Conservation (phyloP, 176 grass and related monocot species). For the Phoenix dactylifera region DNA sequence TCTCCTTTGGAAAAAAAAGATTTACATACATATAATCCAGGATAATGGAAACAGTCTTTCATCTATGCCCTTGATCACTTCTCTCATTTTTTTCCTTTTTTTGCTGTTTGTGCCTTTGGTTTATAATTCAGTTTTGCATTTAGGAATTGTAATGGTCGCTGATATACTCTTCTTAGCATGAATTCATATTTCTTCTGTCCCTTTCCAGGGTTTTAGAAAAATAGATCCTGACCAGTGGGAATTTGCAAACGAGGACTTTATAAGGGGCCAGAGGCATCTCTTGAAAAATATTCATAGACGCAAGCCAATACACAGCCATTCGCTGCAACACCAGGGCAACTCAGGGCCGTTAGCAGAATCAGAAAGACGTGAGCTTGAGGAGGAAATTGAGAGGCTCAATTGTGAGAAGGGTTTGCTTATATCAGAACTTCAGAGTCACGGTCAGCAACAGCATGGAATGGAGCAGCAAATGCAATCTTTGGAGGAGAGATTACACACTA, state of each 20-base stretch:
- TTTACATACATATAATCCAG: no score
- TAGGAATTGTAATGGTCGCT: background rate
- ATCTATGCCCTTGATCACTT: no score
- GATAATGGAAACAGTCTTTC: no score
- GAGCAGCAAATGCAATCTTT: constrained; percentile 76
- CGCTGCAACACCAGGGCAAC: constrained; percentile 35
- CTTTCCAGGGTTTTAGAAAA: constrained; percentile 71
- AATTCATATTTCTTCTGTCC: background rate
- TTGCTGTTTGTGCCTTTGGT: no score
- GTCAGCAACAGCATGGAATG: constrained; percentile 39
- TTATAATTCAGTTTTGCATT: no score
- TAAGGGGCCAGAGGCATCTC: constrained; percentile 43
- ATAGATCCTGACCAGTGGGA: constrained; percentile 89
- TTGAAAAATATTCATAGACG: constrained; percentile 82
- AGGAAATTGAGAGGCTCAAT: constrained; percentile 69
- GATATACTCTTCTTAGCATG: constrained; percentile 3
- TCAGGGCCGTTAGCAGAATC: constrained; percentile 34
- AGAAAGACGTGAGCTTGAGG: constrained; percentile 62
- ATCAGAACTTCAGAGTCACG: constrained; percentile 52
- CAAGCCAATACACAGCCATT: constrained; percentile 92
- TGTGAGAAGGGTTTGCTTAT: constrained; percentile 40
- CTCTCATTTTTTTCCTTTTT: no score
- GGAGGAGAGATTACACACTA: constrained; percentile 55
- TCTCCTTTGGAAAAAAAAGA: no score
- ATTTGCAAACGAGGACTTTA: constrained; percentile 81